phyloP scores from a whole-genome alignment of 768 basidiomycete genomes.

The Chalciporus chontae region DNA sequence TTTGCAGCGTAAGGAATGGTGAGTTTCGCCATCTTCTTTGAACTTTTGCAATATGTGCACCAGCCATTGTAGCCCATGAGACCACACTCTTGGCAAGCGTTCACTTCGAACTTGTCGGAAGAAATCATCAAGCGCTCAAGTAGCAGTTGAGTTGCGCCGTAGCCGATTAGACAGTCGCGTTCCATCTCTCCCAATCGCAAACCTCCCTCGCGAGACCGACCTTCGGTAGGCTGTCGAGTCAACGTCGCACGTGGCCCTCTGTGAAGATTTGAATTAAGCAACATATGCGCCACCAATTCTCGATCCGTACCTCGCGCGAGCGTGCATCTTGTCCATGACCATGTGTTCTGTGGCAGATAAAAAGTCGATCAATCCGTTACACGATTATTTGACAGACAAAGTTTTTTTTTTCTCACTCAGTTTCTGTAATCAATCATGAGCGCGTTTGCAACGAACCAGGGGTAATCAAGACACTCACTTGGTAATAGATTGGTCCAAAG shows the following conservation, averaged over 20 bases:
- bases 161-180: slow-evolving; percentile 95
- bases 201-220: slow-evolving; percentile 96
- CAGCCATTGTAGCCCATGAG: slow-evolving; percentile 93
- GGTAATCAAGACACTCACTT: slow-evolving; percentile 48
- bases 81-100: slow-evolving; percentile 93
- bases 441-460: slow-evolving; percentile 2
- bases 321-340: slow-evolving; percentile 99
- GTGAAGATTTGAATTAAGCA: slow-evolving; percentile 12
- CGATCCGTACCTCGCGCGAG: slow-evolving; percentile 75
- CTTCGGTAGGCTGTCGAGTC: slow-evolving; percentile 97
- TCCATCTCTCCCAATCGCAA: slow-evolving; percentile 99
- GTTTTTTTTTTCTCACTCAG: slow-evolving; percentile 61
- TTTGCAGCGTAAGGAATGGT: slow-evolving; percentile 98
- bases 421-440: slow-evolving; percentile 54
- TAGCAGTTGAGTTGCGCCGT: slow-evolving; percentile 95
- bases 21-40: slow-evolving; percentile 92
- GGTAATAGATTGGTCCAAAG: slow-evolving; percentile 98
- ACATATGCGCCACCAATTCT: slow-evolving; percentile 3
- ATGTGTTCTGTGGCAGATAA: slow-evolving; percentile 69
- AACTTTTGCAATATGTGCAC: slow-evolving; percentile 98
- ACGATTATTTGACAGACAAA: neutral
- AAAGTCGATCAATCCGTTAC: slow-evolving; percentile 11
- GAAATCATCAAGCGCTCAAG: slow-evolving; percentile 99
- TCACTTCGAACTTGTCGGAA: slow-evolving; percentile 96
- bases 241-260: slow-evolving; percentile 95